Conservation (phyloP, 805 yeast genomes). For the Debaryomyces tyrocola region DNA sequence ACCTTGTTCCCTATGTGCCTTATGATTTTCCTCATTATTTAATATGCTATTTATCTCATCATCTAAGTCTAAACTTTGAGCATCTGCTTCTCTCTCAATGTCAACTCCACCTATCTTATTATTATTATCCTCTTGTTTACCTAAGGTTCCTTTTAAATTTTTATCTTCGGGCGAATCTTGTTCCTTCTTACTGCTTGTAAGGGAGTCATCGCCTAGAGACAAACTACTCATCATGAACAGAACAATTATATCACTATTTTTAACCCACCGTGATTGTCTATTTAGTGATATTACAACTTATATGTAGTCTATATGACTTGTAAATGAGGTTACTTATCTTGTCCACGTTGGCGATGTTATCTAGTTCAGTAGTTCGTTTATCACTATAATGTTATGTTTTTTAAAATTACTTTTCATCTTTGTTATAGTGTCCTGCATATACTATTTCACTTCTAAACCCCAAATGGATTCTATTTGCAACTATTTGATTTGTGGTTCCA, state of each 20-base stretch:
- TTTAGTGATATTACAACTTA: background rate
- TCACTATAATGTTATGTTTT: background rate
- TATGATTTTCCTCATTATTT: constrained; percentile 1
- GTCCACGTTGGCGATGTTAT: background rate
- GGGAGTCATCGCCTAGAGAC: constrained; percentile 18
- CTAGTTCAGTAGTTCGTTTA: background rate
- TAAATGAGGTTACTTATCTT: background rate
- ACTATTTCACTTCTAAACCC: background rate
- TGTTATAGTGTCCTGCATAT: background rate
- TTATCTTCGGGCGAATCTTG: constrained; percentile 1
- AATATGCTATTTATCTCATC: constrained; percentile 11
- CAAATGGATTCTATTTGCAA: background rate
- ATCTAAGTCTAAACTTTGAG: constrained; percentile 8
- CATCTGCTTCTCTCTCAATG: background rate
- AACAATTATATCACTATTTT: background rate
- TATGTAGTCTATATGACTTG: background rate
- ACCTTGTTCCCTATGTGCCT: background rate
- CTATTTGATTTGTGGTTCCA: background rate
- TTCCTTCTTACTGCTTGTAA: constrained; percentile 1
- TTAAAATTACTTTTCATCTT: background rate
- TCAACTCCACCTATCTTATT: background rate
- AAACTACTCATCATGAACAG: constrained; percentile 12
- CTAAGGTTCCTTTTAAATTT: constrained; percentile 1
- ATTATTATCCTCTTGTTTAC: background rate
- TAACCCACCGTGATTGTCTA: background rate